phyloP scores from a whole-genome alignment of 305 asterid species.

The Solanum hybrid region DNA sequence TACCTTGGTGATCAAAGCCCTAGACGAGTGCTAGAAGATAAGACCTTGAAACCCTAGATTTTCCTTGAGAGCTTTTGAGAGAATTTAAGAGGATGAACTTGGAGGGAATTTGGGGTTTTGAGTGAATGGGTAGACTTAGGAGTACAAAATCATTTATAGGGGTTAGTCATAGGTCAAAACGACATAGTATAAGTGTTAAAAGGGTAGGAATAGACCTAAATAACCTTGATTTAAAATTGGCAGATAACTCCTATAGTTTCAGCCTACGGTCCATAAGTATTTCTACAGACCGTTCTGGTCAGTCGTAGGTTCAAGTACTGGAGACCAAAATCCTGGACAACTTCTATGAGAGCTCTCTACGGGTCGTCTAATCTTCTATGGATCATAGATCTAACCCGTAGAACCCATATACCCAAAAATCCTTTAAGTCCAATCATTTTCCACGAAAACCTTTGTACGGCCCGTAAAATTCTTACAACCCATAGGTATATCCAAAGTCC shows the following conservation, averaged over 20 bases:
- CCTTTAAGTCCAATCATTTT: not conserved
- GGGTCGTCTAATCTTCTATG: not conserved
- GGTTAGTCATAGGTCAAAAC: not conserved
- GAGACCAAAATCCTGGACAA: not conserved
- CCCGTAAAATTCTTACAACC: not conserved
- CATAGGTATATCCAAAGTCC: not conserved
- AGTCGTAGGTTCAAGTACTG: not conserved
- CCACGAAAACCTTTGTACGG: not conserved
- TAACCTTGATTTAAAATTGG: not conserved
- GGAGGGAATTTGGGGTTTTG: not conserved
- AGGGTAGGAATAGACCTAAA: not conserved
- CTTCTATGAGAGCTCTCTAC: not conserved
- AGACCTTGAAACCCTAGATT: not conserved
- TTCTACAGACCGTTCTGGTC: not conserved
- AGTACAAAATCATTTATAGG: not conserved
- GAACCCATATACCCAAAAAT: not conserved
- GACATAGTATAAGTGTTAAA: not conserved
- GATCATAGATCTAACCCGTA: not conserved
- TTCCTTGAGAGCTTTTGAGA: not conserved
- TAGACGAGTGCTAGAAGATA: too few relatives aligned
- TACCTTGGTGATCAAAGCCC: not conserved
- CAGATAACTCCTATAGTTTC: too few relatives aligned
- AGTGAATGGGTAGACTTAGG: not conserved
- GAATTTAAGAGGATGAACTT: not conserved
- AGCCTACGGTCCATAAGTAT: not conserved